A percentile compares a stretch with the other conserved stretches of the same genome.
Conservation (phyloP, 305 asterid genomes). For the Solanum aculeatissimum region DNA sequence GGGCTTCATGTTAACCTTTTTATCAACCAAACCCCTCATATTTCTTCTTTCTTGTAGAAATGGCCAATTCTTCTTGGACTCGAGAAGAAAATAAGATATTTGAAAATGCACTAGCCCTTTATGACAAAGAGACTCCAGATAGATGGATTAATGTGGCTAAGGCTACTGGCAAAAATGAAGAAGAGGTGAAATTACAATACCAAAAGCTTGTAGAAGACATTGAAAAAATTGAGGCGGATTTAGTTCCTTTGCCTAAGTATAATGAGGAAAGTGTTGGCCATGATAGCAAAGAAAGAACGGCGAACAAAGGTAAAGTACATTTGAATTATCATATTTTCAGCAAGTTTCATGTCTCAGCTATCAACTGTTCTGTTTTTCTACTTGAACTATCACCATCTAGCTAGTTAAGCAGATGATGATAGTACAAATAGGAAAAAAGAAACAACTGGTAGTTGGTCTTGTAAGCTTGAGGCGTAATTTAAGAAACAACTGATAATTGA, state of each 20-base stretch:
- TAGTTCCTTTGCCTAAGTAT: constrained; percentile 45
- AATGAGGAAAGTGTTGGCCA: neutral
- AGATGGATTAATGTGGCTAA: constrained; percentile 42
- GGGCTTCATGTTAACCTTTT: neutral
- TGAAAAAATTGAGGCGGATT: neutral
- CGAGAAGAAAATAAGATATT: constrained; percentile 39
- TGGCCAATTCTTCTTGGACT: constrained; percentile 32
- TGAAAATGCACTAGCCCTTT: constrained; percentile 46
- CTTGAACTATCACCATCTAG: neutral
- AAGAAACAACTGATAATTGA: neutral
- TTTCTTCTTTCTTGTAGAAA: neutral
- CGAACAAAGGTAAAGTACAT: neutral
- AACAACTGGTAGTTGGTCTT: neutral
- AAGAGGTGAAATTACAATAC: constrained; percentile 22
- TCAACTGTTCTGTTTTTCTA: neutral
- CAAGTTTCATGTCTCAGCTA: neutral
- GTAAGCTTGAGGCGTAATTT: neutral
- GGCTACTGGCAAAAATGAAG: neutral
- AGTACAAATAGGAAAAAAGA: neutral
- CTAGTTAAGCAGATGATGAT: neutral
- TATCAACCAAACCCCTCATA: neutral
- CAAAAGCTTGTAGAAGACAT: constrained; percentile 16
- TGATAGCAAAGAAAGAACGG: neutral
- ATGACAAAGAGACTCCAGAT: constrained; percentile 36
- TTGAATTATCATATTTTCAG: too few relatives aligned